Percentiles rank a stretch among this genome's conserved stretches.
These are phyloP conservation scores for Leishmania lainsoni DNA, from an alignment of 208 protist species.

Conservation along the genomic window DNA sequence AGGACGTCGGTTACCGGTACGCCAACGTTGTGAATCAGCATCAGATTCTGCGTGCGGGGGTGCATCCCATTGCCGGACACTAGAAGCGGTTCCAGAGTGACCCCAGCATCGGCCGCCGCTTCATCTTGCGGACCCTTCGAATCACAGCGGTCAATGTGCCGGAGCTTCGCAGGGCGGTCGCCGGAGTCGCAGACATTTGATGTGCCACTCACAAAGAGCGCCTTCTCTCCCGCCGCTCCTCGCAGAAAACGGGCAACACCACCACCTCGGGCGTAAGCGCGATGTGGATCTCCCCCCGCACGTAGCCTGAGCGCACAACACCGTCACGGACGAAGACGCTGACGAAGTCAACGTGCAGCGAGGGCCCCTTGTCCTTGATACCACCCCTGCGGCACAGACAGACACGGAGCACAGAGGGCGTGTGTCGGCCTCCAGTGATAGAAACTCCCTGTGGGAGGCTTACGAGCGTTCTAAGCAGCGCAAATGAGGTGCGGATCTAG, in stretches of 20 bases:
- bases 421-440: conserved; percentile 39
- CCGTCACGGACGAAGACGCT: conserved; percentile 84
- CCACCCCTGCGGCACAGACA: conserved; percentile 20
- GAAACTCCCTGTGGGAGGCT: conserved; percentile 39
- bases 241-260: conserved; percentile 70
- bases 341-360: conserved; percentile 90
- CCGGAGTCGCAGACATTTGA: conserved; percentile 55
- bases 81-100: neutral
- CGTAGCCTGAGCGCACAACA: conserved; percentile 76
- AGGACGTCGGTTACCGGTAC: conserved; percentile 82
- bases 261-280: conserved; percentile 78
- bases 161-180: conserved; percentile 78
- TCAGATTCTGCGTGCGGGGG: conserved; percentile 2
- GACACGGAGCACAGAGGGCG: conserved; percentile 29
- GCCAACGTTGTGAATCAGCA: conserved; percentile 44
- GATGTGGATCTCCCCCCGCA: conserved; percentile 93
- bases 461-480: conserved; percentile 39
- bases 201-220: conserved; percentile 68
- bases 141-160: conserved; percentile 27
- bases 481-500: conserved; percentile 10
- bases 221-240: conserved; percentile 60
- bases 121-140: conserved; percentile 4
- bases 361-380: conserved; percentile 68
- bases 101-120: neutral
- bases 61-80: neutral